Evolutionary conservation across 129 eudicot species (phyloP), one percentile per base, ranked within the genome.

Genomic region (Lonicera japonica): DNA sequence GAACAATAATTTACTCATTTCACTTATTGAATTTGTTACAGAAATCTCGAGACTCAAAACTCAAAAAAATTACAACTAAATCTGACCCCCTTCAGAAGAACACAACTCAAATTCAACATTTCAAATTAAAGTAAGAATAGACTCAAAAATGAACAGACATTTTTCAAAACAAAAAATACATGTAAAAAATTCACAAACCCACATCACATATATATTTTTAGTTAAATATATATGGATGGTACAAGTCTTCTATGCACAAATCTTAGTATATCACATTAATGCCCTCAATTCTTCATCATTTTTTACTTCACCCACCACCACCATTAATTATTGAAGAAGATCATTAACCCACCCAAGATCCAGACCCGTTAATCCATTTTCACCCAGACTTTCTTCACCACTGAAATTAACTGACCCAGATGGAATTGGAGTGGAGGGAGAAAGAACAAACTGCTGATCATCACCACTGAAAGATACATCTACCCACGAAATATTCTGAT

Each of bases 271-370:
- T 43, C 50, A 8, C 36, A 21, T 48, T 8, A n/a, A 0, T 16
- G 4, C 17, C 24, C 0, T 55, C 17, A 40, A 11, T 7, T 12
- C 21, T 52, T 64, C 22, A 36, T 54, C 53, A 23, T 39, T n/a
- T n/a, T n/a, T n/a, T n/a, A n/a, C 59, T 23, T 61, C 39, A 47
- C 2, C 46, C 55, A 57, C 12, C 51, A 36, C 9, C 43, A 21
- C 29, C 38, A 18, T 11, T 1, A 0, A 45, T 16, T 5, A 50
- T 47, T 68, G 36, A 29, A 86, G 77, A 58, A 89, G 86, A 79
- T 90, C 97, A 83, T 83, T 76, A 24, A 90, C 95, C 97, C 97
- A 90, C 22, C 73, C 85, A 43, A 90, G 69, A 90, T 90, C 95
- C 4, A 95, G 97, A 22, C 84, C 86, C 18, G 46, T 66, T 36